Conservation (phyloP, 805 yeast species). For the Cyberlindnera maclurae region DNA sequence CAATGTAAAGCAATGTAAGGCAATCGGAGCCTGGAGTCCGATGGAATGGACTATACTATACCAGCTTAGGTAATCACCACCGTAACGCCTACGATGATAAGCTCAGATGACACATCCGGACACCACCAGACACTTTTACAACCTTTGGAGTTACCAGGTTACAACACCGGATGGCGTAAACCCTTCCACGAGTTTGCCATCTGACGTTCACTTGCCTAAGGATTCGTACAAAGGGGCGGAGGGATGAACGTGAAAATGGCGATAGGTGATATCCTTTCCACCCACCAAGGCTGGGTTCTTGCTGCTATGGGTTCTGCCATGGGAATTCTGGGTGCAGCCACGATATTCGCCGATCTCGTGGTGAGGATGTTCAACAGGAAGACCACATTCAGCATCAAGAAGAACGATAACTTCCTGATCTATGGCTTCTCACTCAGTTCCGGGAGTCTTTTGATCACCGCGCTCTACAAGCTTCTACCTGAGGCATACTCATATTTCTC, state of each 20-base stretch:
- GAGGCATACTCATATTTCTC: conserved; percentile 44
- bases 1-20: too few relatives aligned
- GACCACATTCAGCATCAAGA: conserved; percentile 44
- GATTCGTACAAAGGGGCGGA: too few relatives aligned
- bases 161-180: too few relatives aligned
- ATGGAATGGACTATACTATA: too few relatives aligned
- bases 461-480: conserved; percentile 74
- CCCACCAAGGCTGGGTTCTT: conserved; percentile 52
- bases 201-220: too few relatives aligned
- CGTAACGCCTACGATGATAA: too few relatives aligned
- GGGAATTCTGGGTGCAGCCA: conserved; percentile 63
- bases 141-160: too few relatives aligned
- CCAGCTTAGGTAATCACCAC: too few relatives aligned
- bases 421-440: conserved; percentile 71
- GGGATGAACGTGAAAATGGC: background rate
- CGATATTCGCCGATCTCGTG: conserved; percentile 55
- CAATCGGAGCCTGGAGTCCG: too few relatives aligned
- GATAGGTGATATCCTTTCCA: background rate
- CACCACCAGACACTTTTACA: too few relatives aligned
- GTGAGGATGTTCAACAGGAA: conserved; percentile 39
- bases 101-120: too few relatives aligned
- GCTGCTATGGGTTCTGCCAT: conserved; percentile 60
- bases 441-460: conserved; percentile 77
- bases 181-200: too few relatives aligned
- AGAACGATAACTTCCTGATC: conserved; percentile 59